Evolutionary conservation across 768 basidiomycete species (phyloP), one percentile per base, ranked within the genome.

Genomic region (Phylloporus sp.): DNA sequence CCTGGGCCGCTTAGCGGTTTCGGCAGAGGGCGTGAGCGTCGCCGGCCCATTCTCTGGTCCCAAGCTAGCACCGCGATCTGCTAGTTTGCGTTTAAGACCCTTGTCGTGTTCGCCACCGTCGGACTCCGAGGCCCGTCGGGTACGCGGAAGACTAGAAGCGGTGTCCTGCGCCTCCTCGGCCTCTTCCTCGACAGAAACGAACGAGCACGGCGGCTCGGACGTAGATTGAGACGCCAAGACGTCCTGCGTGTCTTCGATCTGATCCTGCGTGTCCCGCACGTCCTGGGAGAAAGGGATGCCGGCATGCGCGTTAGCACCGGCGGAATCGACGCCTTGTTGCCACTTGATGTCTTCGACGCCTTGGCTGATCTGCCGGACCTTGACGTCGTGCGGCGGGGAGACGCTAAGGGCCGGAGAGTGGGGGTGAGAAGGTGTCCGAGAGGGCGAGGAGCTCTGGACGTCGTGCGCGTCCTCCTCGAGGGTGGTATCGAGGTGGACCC

Each of bases 371-470:
- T 87, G 86, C 42, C 83, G 77, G 48, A 85, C 79, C 71, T 85
- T 88, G 68, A 84, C 78, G 65, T 88, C 85, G 54, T 81, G 78
- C 4, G 81, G 83, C 4, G 88, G 86, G n/a, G 88, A 88, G 44
- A 72, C 74, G 42, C 73, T 72, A 26, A 63, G 57, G 5, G 37
- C 55, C 3, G 61, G 63, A 0, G 63, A 65, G 20, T 60, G 53
- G 2, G 67, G 57, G 17, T 59, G 38, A 5, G 68, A 62, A 3
- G 66, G 65, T 1, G 63, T 66, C 32, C 55, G 56, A n/a, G 65
- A 61, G 43, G 54, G 62, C 57, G 42, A 78, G 74, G 39, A 74
- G 70, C 18, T 75, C 71, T 52, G 58, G 11, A 54, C 62, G 55
- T 82, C 79, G 21, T 31, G 32, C 36, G 32, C 51, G 35, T 80